Base-by-base conservation (phyloP, 306 rosid genomes). In the Casuarina glauca region DNA sequence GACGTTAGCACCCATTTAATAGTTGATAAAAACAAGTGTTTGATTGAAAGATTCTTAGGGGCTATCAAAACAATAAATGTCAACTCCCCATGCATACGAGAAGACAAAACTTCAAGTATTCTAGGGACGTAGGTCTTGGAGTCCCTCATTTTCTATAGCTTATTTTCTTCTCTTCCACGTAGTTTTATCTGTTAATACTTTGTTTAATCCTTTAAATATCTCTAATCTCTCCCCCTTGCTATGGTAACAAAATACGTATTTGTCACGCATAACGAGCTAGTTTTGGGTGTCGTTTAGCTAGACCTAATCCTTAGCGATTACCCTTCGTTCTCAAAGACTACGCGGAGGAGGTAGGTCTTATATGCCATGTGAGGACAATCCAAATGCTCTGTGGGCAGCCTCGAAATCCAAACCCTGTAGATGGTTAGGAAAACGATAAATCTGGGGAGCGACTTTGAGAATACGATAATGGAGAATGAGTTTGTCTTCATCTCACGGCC, bases 261-360 rank as follows among this genome's bases (percentile, higher is more conserved):
- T 78, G 82, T 42, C 72, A 61, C 72, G 57, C 67, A 50, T 36
- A 79, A 39, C 78, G 72, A 70, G 89, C 77, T 89, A 88, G 84
- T 85, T 69, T 81, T 78, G 58, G 54, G 83, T 79, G 89, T 83
- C 89, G 72, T 78, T 80, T 88, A 63, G 79, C 86, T 45, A 78
- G 74, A 76, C 89, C 91, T 79, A 81, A 83, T 88, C 79, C 84
- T 88, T 81, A 86, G 39, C 76, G 84, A 88, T 85, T 85, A 89
- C 89, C 78, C 73, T 83, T 79, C 78, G 60, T 76, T 74, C 52
- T 74, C 51, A 79, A 71, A 70, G 64, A 62, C 58, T 73, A 58
- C 32, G 74, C 50, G 50, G 44, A 26, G 72, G 38, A 15, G 75
- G 36, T 10, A 4, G 6, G 38, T 74, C 12, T 26, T 79, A 43